Evolutionary conservation across 176 grass and related monocot species (phyloP).

Genomic region (Lolium perenne): DNA sequence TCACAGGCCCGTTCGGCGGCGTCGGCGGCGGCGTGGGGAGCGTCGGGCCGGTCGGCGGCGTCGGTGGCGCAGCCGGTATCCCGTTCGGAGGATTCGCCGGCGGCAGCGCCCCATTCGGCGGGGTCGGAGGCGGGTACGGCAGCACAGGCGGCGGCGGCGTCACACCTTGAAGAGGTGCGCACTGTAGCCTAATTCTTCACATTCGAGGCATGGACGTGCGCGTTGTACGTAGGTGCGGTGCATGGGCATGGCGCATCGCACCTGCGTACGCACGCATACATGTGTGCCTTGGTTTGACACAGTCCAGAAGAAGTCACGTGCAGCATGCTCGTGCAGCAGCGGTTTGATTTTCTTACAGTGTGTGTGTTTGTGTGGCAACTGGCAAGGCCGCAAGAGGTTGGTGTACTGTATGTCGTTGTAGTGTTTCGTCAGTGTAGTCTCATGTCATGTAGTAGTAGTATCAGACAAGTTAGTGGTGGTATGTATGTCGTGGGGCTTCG

Average conservation of each 20-base stretch:
- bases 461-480: not conserved
- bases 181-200: too few species aligned
- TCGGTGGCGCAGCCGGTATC: constrained; percentile 10
- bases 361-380: not conserved
- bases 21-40: constrained; percentile 45
- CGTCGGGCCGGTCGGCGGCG: constrained; percentile 38
- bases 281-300: not conserved
- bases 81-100: constrained; percentile 33
- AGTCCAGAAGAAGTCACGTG: too few species aligned
- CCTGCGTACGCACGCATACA: too few species aligned
- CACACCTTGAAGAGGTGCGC: constrained; percentile 31
- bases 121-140: constrained; percentile 34
- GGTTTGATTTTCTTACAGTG: too few species aligned
- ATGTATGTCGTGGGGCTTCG: not conserved
- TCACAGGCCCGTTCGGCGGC: constrained; percentile 57
- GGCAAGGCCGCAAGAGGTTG: not conserved
- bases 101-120: constrained; percentile 27
- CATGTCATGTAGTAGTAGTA: not conserved
- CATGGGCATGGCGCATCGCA: not conserved
- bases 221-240: not conserved
- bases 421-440: not conserved
- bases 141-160: constrained; percentile 31
- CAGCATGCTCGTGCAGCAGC: not conserved
- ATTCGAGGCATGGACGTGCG: not conserved
- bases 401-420: not conserved